A percentile compares a stretch with the other conserved stretches of the same genome.
These are phyloP conservation scores for Phytophthora niederhauseri DNA, from an alignment of 352 stramenopile species.

Conservation along the genomic window DNA sequence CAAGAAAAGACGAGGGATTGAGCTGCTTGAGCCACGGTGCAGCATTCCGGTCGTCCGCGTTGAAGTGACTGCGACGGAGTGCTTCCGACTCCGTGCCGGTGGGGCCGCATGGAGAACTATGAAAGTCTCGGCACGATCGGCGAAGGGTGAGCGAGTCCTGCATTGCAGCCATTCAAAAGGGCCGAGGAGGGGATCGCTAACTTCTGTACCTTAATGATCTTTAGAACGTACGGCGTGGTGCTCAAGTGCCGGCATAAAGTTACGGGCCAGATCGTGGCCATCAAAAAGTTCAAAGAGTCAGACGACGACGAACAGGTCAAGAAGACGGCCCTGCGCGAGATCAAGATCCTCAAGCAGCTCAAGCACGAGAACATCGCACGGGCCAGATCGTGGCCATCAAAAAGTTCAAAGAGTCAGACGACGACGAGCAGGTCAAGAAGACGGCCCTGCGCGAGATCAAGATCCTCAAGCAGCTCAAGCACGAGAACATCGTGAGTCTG, in stretches of 20 bases:
- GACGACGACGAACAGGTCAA: constrained; percentile 92
- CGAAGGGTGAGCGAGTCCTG: constrained; percentile 63
- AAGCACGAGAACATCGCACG: constrained; percentile 90
- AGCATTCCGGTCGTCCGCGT: constrained; percentile 1
- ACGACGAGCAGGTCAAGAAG: constrained; percentile 92
- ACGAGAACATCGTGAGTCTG: constrained; percentile 90
- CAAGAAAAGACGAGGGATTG: constrained; percentile 18
- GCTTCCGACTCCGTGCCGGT: constrained; percentile 4
- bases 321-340: constrained; percentile 86
- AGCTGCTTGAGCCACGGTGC: constrained; percentile 7
- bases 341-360: constrained; percentile 88
- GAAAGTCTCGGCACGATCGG: constrained; percentile 88
- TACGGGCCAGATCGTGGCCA: constrained; percentile 87
- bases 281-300: constrained; percentile 94
- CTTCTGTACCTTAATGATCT: not conserved
- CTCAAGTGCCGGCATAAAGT: constrained; percentile 87
- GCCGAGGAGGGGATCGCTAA: not conserved
- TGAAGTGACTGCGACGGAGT: constrained; percentile 14
- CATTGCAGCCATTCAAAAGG: not conserved
- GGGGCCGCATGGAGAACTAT: constrained; percentile 82
- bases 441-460: constrained; percentile 86
- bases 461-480: constrained; percentile 85
- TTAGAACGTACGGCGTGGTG: constrained; percentile 85
- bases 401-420: constrained; percentile 92
- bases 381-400: constrained; percentile 92